Conservation (phyloP, 1,284 basidiomycete species). For the Pterula multifida region DNA sequence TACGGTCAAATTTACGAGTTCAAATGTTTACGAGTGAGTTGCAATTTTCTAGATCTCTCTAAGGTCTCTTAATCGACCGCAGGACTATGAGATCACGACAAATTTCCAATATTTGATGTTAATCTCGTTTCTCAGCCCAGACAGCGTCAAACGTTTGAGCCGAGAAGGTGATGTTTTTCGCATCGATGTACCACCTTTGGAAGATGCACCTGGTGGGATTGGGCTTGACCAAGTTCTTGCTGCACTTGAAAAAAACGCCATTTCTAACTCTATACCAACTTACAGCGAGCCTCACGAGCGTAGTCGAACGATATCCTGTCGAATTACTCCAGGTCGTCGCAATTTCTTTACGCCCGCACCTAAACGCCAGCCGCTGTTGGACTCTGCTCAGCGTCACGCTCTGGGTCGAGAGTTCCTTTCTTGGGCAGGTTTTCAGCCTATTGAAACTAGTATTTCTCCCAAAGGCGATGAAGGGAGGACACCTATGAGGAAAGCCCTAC, state of each 20-base stretch:
- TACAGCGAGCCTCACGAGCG: background rate
- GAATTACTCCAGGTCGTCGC: background rate
- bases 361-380: background rate
- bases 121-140: background rate
- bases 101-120: background rate
- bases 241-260: background rate
- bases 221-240: background rate
- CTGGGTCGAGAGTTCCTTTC: background rate
- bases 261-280: background rate
- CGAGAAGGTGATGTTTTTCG: background rate
- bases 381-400: background rate
- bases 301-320: background rate
- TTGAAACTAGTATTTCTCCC: background rate
- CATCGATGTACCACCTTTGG: background rate
- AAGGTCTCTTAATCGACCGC: background rate
- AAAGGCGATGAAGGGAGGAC: background rate
- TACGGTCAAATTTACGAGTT: background rate
- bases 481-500: background rate
- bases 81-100: slow-evolving; percentile 1
- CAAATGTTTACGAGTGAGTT: background rate
- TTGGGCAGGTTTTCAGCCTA: background rate
- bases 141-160: background rate
- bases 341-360: background rate
- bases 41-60: background rate
- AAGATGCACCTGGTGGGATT: background rate